phyloP scores from a whole-genome alignment of 257 asterid genomes.

The Solanum sparsipilum region DNA sequence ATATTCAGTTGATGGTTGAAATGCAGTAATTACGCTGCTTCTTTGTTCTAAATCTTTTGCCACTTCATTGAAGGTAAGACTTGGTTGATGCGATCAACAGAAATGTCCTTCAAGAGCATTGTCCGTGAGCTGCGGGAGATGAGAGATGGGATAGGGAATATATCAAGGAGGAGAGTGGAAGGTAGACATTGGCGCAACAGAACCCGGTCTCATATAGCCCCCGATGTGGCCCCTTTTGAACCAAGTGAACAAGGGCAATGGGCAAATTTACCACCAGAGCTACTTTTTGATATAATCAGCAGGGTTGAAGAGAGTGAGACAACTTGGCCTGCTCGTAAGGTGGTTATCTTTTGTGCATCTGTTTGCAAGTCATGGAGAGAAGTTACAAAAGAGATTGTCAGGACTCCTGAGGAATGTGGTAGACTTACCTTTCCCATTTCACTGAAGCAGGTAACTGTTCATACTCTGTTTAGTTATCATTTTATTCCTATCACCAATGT shows the following conservation, averaged over 20 bases:
- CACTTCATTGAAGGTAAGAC: constrained; percentile 1
- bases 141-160: constrained; percentile 76
- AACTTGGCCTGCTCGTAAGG: constrained; percentile 79
- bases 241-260: constrained; percentile 72
- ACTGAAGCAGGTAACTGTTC: constrained; percentile 58
- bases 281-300: constrained; percentile 68
- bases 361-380: constrained; percentile 94
- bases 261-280: constrained; percentile 78
- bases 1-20: neutral
- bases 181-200: constrained; percentile 59
- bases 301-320: constrained; percentile 86
- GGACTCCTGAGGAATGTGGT: constrained; percentile 38
- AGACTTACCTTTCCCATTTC: constrained; percentile 9
- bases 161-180: constrained; percentile 54
- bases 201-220: constrained; percentile 57
- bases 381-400: constrained; percentile 80
- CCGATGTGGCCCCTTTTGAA: constrained; percentile 47
- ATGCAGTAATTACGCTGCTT: neutral
- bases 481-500: neutral
- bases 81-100: constrained; percentile 10
- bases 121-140: constrained; percentile 67
- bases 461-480: neutral
- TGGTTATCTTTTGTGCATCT: constrained; percentile 71
- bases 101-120: constrained; percentile 76
- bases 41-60: neutral